These are phyloP conservation scores for Tuber aestivum DNA, from an alignment of 495 filamentous ascomycete species.

Conservation along the genomic window DNA sequence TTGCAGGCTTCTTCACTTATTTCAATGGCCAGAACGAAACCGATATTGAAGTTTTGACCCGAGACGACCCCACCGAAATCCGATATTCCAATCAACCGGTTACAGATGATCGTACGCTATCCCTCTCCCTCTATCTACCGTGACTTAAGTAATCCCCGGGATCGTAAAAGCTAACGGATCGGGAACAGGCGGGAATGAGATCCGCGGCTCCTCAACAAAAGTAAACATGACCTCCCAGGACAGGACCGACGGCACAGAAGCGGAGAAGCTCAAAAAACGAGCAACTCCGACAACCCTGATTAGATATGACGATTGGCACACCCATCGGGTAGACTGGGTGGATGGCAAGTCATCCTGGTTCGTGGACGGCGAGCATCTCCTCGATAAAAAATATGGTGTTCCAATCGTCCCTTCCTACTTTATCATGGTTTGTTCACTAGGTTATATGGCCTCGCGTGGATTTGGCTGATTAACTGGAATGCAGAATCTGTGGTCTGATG, in stretches of 20 bases:
- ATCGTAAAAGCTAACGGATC: background rate
- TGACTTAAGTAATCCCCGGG: background rate
- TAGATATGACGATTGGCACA: conserved; percentile 53
- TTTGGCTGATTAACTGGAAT: background rate
- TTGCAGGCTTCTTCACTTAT: conserved; percentile 68
- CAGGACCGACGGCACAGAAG: conserved; percentile 11
- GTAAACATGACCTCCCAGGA: conserved; percentile 24
- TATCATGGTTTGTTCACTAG: conserved; percentile 45
- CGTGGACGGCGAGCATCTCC: conserved; percentile 54
- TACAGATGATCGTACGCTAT: conserved; percentile 28
- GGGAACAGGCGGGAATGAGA: conserved; percentile 45
- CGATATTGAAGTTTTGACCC: conserved; percentile 70
- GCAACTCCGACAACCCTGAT: conserved; percentile 8
- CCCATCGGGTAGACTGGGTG: conserved; percentile 68
- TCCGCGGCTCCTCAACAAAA: conserved; percentile 45
- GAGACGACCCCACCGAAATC: conserved; percentile 51
- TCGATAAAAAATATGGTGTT: conserved; percentile 57
- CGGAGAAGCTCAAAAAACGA: background rate
- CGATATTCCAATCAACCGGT: conserved; percentile 72
- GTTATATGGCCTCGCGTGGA: background rate
- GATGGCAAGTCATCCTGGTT: conserved; percentile 59
- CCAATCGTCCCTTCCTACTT: conserved; percentile 57
- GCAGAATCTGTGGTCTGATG: conserved; percentile 69
- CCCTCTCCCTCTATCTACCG: background rate
- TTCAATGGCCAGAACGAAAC: conserved; percentile 59